These are phyloP conservation scores for Coniochaeta sp. DNA, from an alignment of 2,329 filamentous ascomycete species.

Conservation along the genomic window DNA sequence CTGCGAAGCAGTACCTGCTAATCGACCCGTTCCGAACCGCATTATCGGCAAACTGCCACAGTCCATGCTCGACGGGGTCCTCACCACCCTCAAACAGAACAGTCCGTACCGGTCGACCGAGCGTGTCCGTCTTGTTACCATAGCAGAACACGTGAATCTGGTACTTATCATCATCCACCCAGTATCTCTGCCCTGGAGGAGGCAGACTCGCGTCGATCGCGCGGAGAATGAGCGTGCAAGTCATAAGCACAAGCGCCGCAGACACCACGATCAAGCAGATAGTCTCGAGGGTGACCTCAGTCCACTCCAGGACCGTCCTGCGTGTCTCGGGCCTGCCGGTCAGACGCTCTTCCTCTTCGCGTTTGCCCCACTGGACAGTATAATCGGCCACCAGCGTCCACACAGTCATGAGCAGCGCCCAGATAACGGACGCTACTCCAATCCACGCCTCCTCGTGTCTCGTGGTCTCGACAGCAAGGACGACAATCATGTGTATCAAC, in stretches of 20 bases:
- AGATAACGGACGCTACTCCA: conserved; percentile 77
- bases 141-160: conserved; percentile 78
- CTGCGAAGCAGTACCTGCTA: conserved; percentile 86
- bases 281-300: conserved; percentile 69
- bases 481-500: conserved; percentile 69
- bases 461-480: conserved; percentile 66
- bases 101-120: conserved; percentile 60
- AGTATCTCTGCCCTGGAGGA: conserved; percentile 67
- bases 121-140: conserved; percentile 57
- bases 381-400: conserved; percentile 77
- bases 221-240: conserved; percentile 71
- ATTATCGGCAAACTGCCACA: conserved; percentile 73
- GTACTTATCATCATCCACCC: conserved; percentile 80
- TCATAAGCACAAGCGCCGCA: conserved; percentile 65
- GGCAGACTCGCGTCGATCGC: conserved; percentile 69
- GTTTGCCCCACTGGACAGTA: conserved; percentile 85
- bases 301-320: conserved; percentile 77
- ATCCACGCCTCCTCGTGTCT: conserved; percentile 85
- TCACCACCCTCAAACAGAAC: conserved; percentile 83
- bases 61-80: conserved; percentile 66
- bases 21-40: conserved; percentile 76
- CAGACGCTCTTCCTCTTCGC: conserved; percentile 84
- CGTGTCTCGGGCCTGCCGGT: conserved; percentile 85
- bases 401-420: conserved; percentile 70
- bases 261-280: conserved; percentile 64